Conservation (phyloP, 2,329 filamentous ascomycete species). For the Colletotrichum kahawae region DNA sequence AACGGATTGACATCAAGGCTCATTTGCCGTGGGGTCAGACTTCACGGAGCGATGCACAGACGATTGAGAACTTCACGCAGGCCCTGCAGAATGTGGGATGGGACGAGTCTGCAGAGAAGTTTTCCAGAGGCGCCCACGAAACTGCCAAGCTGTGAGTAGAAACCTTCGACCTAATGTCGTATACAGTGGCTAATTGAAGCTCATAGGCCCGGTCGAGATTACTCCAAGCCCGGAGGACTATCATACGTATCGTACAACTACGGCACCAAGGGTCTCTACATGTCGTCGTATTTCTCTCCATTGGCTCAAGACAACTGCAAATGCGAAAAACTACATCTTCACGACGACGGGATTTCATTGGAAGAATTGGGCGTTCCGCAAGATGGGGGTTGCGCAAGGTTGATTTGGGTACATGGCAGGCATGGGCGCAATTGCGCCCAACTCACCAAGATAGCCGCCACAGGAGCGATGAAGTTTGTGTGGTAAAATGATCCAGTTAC, state of each 20-base stretch:
- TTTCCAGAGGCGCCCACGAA: background rate
- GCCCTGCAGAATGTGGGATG: background rate
- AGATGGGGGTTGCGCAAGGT: background rate
- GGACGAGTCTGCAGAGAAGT: conserved; percentile 7
- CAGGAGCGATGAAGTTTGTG: background rate
- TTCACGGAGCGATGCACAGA: conserved; percentile 6
- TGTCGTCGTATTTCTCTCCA: conserved; percentile 12
- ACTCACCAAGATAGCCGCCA: background rate
- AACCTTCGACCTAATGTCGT: no score
- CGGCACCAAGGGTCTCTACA: background rate
- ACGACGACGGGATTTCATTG: background rate
- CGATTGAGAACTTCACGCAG: conserved; percentile 4
- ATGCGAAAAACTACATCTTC: no score
- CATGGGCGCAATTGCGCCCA: background rate
- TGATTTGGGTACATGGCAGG: background rate
- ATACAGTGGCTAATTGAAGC: background rate
- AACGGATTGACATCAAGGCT: conserved; percentile 8
- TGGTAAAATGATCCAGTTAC: background rate
- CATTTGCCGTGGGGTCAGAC: conserved; percentile 11
- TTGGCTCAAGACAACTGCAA: background rate
- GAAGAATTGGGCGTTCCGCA: background rate
- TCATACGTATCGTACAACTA: conserved; percentile 6
- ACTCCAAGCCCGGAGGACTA: conserved; percentile 1
- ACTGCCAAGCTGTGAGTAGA: conserved; percentile 2
- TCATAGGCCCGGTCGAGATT: background rate